Base-by-base conservation (phyloP, 441 rosid species). In the Corymbia calophylla region DNA sequence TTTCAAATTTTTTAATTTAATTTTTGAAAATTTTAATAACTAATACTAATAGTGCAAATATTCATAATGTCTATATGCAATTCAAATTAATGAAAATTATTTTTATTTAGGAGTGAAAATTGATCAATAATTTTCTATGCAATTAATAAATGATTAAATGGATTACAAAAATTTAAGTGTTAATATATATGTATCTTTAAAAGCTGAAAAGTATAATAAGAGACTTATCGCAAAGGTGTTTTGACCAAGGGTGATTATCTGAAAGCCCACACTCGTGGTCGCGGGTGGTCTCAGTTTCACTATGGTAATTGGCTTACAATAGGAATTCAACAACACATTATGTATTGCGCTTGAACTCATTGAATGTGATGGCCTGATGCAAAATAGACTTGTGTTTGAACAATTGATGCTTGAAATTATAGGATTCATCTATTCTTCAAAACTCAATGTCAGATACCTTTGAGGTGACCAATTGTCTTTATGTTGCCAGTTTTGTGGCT, bases 401-500 rank as follows among this genome's bases (percentile, higher is more conserved):
- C 48, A 73, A 29, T 23, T 6, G 47, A 70, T 35, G 7, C 48
- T 35, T 35, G 47, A 44, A 39, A 73, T 23, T 39, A 19, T 21
- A 73, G 15, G 82, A 39, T 23, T 73, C 16, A 0, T 39, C 49
- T 73, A 39, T 13, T 85, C 87, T 85, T 85, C 58, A 29, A 85
- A 16, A 85, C 7, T 29, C 49, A 39, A 44, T 73, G 49, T 73
- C 23, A 39, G 47, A 73, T 12, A 39, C 82, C 49, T 73, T 73
- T 73, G 14, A 73, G 14, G 81, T 73, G 49, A 39, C 49, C 27
- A 21, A 29, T 14, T 27, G 68, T 86, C 56, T 91, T 82, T 90
- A 11, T 91, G 62, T 88, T 92, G 90, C 96, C 95, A 97, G 96
- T 93, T 97, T 98, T 88, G 95, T 97, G 32, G 95, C 96, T 56